Percentiles rank a stretch among this genome's conserved stretches.
phyloP scores from a whole-genome alignment of 1,284 basidiomycete genomes.

The Cryptococcus maquisensis region DNA sequence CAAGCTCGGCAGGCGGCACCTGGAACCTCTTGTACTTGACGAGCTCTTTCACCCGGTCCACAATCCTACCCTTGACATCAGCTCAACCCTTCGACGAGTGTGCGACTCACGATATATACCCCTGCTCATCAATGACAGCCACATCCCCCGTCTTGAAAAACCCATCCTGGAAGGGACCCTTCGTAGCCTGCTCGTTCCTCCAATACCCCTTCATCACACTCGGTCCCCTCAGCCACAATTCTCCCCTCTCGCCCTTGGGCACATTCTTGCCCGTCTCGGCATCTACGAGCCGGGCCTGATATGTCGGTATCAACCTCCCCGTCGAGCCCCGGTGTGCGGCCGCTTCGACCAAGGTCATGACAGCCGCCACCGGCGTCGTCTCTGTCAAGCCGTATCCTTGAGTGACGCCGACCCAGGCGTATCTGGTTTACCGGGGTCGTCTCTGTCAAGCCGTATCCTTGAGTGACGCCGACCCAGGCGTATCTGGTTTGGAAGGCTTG shows the following conservation, averaged over 20 bases:
- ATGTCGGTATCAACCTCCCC: conserved; percentile 70
- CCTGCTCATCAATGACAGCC: conserved; percentile 59
- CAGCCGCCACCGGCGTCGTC: conserved; percentile 49
- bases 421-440: conserved; percentile 52
- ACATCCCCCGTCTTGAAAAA: conserved; percentile 87
- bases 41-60: conserved; percentile 64
- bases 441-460: conserved; percentile 53
- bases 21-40: conserved; percentile 65
- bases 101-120: conserved; percentile 47
- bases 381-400: conserved; percentile 53
- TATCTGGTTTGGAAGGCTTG: conserved; percentile 26
- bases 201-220: conserved; percentile 70
- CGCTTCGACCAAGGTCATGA: conserved; percentile 37
- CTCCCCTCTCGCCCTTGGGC: conserved; percentile 61
- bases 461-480: conserved; percentile 30
- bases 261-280: conserved; percentile 37
- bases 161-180: conserved; percentile 56
- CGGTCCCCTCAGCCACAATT: conserved; percentile 74
- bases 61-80: conserved; percentile 27
- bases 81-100: neutral
- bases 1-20: conserved; percentile 78
- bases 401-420: no score
- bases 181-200: conserved; percentile 64
- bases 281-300: conserved; percentile 68
- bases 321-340: conserved; percentile 57